A percentile compares a stretch with the other conserved stretches of the same genome.
Evolutionary conservation across 345 rosid genomes (phyloP).

Genomic region (Rhodamnia rubescens): DNA sequence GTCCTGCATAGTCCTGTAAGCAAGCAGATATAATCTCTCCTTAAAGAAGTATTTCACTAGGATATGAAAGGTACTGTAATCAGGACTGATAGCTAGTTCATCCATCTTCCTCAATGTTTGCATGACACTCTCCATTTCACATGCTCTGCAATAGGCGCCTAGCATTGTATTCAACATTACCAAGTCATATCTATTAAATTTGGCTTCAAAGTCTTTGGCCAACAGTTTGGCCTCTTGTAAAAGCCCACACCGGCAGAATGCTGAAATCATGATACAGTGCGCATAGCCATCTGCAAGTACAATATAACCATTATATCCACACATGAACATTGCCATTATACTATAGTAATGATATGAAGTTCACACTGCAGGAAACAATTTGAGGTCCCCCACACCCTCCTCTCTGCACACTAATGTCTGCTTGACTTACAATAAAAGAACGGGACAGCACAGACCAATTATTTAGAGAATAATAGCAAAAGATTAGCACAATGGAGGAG

Average conservation of each 20-base stretch:
- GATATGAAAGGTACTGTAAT: slow-evolving; percentile 64
- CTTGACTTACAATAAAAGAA: neutral
- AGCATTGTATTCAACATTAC: slow-evolving; percentile 82
- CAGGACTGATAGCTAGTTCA: slow-evolving; percentile 60
- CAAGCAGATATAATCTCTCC: slow-evolving; percentile 75
- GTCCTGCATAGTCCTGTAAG: slow-evolving; percentile 64
- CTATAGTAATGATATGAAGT: neutral
- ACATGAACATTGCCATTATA: neutral
- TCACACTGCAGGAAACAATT: neutral
- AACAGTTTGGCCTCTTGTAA: slow-evolving; percentile 76
- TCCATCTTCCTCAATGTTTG: slow-evolving; percentile 81
- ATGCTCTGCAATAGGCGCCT: slow-evolving; percentile 81
- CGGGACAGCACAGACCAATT: neutral
- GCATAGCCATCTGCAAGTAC: slow-evolving; percentile 72
- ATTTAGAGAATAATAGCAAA: neutral
- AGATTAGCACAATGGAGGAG: neutral
- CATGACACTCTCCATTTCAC: slow-evolving; percentile 85
- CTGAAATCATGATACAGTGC: slow-evolving; percentile 86
- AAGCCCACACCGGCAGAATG: slow-evolving; percentile 62
- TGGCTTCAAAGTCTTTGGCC: slow-evolving; percentile 63
- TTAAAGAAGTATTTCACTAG: slow-evolving; percentile 73
- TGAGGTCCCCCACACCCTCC: neutral
- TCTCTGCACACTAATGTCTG: neutral
- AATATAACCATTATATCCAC: neutral
- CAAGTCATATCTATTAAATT: slow-evolving; percentile 61